Evolutionary conservation across 305 asterid genomes (phyloP).

Genomic region (Fraxinus angustifolia): DNA sequence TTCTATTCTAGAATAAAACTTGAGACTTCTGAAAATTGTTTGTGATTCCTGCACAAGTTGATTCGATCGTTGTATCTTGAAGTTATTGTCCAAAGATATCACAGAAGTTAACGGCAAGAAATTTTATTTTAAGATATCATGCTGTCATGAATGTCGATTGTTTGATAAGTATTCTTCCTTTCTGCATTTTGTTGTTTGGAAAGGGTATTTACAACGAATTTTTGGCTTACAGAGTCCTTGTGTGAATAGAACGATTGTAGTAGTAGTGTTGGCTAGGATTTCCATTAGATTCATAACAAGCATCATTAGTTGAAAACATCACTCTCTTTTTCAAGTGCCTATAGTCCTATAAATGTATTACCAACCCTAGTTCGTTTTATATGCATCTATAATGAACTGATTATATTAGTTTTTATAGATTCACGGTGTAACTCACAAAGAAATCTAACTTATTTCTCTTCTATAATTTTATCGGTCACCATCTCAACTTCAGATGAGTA

Average conservation of each 20-base stretch:
- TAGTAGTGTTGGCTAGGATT: background rate
- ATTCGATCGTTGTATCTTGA: background rate
- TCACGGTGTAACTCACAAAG: background rate
- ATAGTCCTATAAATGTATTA: background rate
- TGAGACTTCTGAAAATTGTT: background rate
- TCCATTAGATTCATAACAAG: background rate
- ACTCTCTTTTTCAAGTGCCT: background rate
- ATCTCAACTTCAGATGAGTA: background rate
- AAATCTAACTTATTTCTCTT: background rate
- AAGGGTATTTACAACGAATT: background rate
- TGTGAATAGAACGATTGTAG: background rate
- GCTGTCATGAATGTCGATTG: background rate
- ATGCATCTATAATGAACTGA: background rate
- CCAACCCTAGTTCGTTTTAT: background rate
- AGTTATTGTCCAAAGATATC: background rate
- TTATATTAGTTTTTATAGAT: no score
- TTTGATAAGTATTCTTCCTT: background rate
- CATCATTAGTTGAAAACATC: background rate
- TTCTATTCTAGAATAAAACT: background rate
- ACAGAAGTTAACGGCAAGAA: background rate
- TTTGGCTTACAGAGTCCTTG: background rate
- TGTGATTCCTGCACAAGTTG: background rate
- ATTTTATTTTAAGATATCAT: background rate
- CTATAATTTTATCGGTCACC: background rate
- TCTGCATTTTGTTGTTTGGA: background rate